phyloP scores from a whole-genome alignment of 495 filamentous ascomycete genomes.

The Pseudevernia furfuracea region DNA sequence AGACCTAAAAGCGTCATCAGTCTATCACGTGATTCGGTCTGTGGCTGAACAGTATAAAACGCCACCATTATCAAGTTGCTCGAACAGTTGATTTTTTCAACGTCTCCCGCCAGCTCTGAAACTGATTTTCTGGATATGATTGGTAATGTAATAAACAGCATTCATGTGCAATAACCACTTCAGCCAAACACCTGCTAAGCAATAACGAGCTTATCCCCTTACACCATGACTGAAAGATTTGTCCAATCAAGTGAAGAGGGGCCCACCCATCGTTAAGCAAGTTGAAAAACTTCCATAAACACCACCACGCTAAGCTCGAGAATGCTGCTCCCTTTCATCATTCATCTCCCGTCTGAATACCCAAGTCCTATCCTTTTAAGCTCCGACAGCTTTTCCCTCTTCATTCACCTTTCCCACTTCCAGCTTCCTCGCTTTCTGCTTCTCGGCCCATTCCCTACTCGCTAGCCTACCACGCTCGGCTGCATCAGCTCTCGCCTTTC shows the following conservation, averaged over 20 bases:
- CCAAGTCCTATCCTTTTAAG: not conserved
- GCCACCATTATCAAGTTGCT: too few relatives aligned
- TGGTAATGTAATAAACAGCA: not conserved
- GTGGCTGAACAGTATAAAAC: too few relatives aligned
- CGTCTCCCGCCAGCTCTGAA: too few relatives aligned
- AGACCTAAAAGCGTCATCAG: not conserved
- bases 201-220: not conserved
- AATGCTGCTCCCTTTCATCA: not conserved
- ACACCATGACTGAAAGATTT: not conserved
- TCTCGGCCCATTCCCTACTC: conserved; percentile 65
- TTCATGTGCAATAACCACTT: not conserved
- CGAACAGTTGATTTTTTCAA: too few relatives aligned
- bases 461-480: conserved; percentile 56
- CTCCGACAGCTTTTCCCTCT: conserved; percentile 24
- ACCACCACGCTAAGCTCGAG: not conserved
- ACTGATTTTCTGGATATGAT: not conserved
- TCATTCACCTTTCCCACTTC: conserved; percentile 46
- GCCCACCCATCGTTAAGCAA: not conserved
- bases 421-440: conserved; percentile 43
- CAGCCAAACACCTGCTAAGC: not conserved
- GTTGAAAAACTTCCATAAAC: not conserved
- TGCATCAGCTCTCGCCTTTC: conserved; percentile 52
- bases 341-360: not conserved
- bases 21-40: not conserved
- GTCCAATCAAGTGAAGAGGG: not conserved